phyloP scores from a whole-genome alignment of 495 filamentous ascomycete genomes.

The Aspergillus taichungensis region DNA sequence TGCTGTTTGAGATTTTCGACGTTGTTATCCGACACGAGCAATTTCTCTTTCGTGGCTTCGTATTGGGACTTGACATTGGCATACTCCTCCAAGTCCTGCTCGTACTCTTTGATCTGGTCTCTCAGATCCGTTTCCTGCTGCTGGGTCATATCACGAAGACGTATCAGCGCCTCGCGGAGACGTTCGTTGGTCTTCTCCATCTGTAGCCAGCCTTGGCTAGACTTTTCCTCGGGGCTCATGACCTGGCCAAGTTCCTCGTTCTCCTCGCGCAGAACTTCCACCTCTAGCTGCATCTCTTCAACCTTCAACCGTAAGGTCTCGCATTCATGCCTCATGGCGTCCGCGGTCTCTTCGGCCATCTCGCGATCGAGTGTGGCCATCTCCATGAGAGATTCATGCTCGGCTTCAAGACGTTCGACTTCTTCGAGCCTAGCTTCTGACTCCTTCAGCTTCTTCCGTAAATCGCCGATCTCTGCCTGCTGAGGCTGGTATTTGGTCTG shows the following conservation, averaged over 20 bases:
- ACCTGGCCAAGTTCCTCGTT: slow-evolving; percentile 73
- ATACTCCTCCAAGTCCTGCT: slow-evolving; percentile 69
- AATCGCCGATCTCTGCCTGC: slow-evolving; percentile 67
- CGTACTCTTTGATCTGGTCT: slow-evolving; percentile 66
- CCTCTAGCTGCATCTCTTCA: slow-evolving; percentile 81
- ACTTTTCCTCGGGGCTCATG: slow-evolving; percentile 81
- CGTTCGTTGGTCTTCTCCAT: slow-evolving; percentile 86
- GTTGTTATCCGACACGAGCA: slow-evolving; percentile 62
- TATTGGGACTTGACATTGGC: slow-evolving; percentile 62
- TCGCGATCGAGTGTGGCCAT: slow-evolving; percentile 84
- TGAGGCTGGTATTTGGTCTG: slow-evolving; percentile 84
- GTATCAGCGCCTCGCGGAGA: slow-evolving; percentile 75
- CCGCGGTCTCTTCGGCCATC: slow-evolving; percentile 92
- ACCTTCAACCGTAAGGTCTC: slow-evolving; percentile 63
- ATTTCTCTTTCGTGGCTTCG: slow-evolving; percentile 57
- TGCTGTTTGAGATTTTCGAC: slow-evolving; percentile 85
- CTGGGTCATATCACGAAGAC: slow-evolving; percentile 77
- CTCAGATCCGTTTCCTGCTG: slow-evolving; percentile 74
- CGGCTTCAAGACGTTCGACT: slow-evolving; percentile 64
- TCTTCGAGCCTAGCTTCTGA: slow-evolving; percentile 57
- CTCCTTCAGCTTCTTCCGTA: slow-evolving; percentile 71
- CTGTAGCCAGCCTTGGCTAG: slow-evolving; percentile 78
- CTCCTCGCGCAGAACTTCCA: slow-evolving; percentile 79
- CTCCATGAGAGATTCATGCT: slow-evolving; percentile 78
- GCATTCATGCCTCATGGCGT: slow-evolving; percentile 69